Evolutionary conservation across 805 yeast genomes (phyloP), one percentile per base, ranked within the genome.

Genomic region (Candida vaughaniae): DNA sequence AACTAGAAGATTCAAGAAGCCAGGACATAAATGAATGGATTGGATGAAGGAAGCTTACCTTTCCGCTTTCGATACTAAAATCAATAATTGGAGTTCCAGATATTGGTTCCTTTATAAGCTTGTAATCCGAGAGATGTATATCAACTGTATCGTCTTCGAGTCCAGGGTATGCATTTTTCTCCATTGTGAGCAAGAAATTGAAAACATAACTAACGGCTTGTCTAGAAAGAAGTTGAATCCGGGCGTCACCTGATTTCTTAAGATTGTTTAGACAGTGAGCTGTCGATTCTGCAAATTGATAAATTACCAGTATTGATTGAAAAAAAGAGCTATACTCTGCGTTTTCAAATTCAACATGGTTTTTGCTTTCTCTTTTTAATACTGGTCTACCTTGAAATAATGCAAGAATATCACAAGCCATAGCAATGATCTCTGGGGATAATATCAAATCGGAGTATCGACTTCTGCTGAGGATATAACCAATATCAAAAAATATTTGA

Each of bases 331-430:
- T 75, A 69, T 90, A 93, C 35, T 86, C 91, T 22, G 85, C 86
- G 30, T 80, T 81, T 54, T 91, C 99, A 55, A 85, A 93, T 54
- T 90, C 96, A 7, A 91, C 89, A 57, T 91, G 99, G 41, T 78
- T 82, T 5, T 74, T 69, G 3, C 79, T 77, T 52, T 88, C 96
- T 41, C 98, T 71, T 43, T 71, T 75, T 49, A 87, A 63, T 0
- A 85, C 80, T 1, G 93, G 85, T 31, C 79, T 71, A 3, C 95
- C 90, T 57, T 88, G 93, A 49, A 88, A 85, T 22, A 87, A 60
- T 1, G 77, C 62, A 20, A 85, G 49, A 7, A 87, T 69, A 45
- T 84, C 87, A 29, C 85, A 73, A 1, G 83, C 69, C 62, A 80
- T 82, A 2, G 71, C 64, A 5, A 83, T 62, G 16, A 82, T 71